Evolutionary conservation across 2,329 filamentous ascomycete genomes (phyloP).

Genomic region (Scytalidium lignicola): DNA sequence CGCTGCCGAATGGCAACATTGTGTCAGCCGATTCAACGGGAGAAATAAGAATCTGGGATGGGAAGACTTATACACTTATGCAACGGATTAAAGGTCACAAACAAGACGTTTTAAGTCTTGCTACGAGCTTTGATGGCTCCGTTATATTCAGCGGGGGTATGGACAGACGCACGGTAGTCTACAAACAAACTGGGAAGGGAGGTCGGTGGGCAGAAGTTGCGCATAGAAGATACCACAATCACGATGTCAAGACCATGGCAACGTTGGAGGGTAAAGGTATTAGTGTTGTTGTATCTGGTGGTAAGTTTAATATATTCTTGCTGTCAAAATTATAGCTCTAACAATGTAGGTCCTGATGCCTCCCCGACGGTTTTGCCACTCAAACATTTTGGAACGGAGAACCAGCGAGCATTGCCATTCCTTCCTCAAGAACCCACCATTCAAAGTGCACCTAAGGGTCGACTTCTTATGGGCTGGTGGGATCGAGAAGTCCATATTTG

Average conservation of each 20-base stretch:
- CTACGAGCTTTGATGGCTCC: constrained; percentile 72
- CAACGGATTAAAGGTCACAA: constrained; percentile 84
- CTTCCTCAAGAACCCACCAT: constrained; percentile 76
- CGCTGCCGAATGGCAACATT: constrained; percentile 80
- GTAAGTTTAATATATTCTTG: constrained; percentile 40
- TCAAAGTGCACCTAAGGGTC: constrained; percentile 64
- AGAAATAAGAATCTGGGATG: constrained; percentile 89
- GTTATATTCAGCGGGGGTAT: constrained; percentile 87
- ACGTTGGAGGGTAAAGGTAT: constrained; percentile 79
- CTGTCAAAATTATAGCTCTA: constrained; percentile 19
- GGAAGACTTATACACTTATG: constrained; percentile 81
- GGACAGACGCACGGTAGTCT: constrained; percentile 81
- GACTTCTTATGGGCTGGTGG: constrained; percentile 89
- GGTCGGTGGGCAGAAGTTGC: constrained; percentile 80
- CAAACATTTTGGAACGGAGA: constrained; percentile 68
- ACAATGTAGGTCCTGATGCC: constrained; percentile 69
- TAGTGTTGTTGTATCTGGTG: constrained; percentile 88
- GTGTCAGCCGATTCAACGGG: constrained; percentile 94
- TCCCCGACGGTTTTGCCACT: constrained; percentile 78
- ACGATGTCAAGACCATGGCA: constrained; percentile 93
- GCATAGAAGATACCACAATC: constrained; percentile 80
- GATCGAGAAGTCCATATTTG: constrained; percentile 82
- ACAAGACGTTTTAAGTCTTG: constrained; percentile 86
- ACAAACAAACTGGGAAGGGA: constrained; percentile 59
- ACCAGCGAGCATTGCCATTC: constrained; percentile 76